phyloP scores from a whole-genome alignment of 2,329 filamentous ascomycete species.

The Westerdykella sp. region DNA sequence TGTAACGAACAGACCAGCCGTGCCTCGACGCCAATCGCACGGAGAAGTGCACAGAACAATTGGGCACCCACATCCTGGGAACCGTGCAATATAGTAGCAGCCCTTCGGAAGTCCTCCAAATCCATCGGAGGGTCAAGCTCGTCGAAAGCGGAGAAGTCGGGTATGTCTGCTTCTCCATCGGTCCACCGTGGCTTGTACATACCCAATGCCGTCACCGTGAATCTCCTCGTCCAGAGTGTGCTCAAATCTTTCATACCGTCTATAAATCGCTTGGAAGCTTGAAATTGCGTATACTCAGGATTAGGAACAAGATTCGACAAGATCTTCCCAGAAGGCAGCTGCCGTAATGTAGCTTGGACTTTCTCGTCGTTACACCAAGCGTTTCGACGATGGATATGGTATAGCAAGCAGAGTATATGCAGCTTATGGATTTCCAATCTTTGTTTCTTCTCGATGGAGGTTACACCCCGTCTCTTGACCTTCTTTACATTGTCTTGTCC shows the following conservation, averaged over 20 bases:
- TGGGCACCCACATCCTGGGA: constrained; percentile 88
- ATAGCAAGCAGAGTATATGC: constrained; percentile 76
- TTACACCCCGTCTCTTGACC: constrained; percentile 46
- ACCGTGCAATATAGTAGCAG: constrained; percentile 64
- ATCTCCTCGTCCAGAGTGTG: constrained; percentile 62
- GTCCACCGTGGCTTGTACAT: constrained; percentile 58
- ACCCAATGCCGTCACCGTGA: constrained; percentile 56
- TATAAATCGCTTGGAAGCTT: constrained; percentile 67
- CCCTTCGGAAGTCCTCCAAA: constrained; percentile 64
- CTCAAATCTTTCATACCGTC: constrained; percentile 67
- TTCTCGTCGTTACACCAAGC: constrained; percentile 76
- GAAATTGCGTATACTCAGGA: constrained; percentile 63
- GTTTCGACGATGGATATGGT: constrained; percentile 72
- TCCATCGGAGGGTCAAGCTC: constrained; percentile 64
- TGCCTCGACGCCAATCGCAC: constrained; percentile 72
- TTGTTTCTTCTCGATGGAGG: constrained; percentile 51
- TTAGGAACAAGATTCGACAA: constrained; percentile 63
- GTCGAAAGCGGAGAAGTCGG: constrained; percentile 43
- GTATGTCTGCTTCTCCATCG: constrained; percentile 56
- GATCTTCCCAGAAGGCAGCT: constrained; percentile 60
- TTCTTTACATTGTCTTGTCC: constrained; percentile 24
- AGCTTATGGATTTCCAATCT: constrained; percentile 77
- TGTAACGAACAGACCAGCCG: constrained; percentile 89
- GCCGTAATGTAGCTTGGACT: constrained; percentile 51
- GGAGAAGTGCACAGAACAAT: constrained; percentile 79